A percentile compares a stretch with the other conserved stretches of the same genome.
Evolutionary conservation across 106 monocot species (phyloP).

Genomic region (Platanthera zijinensis): DNA sequence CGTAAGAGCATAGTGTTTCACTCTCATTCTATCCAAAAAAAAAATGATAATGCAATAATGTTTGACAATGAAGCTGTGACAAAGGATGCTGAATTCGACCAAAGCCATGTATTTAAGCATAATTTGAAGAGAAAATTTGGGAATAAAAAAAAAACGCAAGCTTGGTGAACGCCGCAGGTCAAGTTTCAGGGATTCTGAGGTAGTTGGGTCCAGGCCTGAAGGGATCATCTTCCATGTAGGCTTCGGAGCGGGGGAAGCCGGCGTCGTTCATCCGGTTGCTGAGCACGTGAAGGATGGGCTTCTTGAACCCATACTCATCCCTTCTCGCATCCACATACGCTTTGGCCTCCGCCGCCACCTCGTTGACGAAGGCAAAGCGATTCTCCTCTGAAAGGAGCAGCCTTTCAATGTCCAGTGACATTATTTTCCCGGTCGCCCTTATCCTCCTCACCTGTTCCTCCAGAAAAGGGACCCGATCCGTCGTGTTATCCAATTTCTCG

Average conservation of each 20-base stretch:
- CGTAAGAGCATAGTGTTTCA: too few relatives aligned
- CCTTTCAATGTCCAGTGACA: slow-evolving; percentile 69
- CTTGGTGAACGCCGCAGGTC: background rate
- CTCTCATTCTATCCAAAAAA: too few relatives aligned
- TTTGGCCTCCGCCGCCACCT: slow-evolving; percentile 83
- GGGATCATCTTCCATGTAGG: slow-evolving; percentile 68
- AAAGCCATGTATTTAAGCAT: too few relatives aligned
- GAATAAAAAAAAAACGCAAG: too few relatives aligned
- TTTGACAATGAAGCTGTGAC: too few relatives aligned
- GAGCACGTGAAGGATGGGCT: slow-evolving; percentile 75
- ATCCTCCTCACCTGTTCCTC: slow-evolving; percentile 88
- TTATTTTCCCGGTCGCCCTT: slow-evolving; percentile 55
- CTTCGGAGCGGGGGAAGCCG: slow-evolving; percentile 65
- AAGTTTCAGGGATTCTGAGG: slow-evolving; percentile 17
- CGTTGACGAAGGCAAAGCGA: slow-evolving; percentile 81
- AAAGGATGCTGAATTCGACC: too few relatives aligned
- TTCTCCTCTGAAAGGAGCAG: slow-evolving; percentile 77
- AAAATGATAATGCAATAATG: too few relatives aligned
- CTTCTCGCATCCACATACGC: slow-evolving; percentile 55
- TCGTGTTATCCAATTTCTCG: slow-evolving; percentile 39
- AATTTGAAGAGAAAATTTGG: too few relatives aligned
- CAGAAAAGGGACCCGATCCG: slow-evolving; percentile 68
- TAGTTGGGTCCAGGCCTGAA: slow-evolving; percentile 73
- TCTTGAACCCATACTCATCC: slow-evolving; percentile 82
- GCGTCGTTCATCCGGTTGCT: slow-evolving; percentile 85